Percentiles rank a stretch among this genome's conserved stretches.
Conservation (phyloP, 2,329 filamentous ascomycete genomes). For the Phaeosphaeriaceae sp. region DNA sequence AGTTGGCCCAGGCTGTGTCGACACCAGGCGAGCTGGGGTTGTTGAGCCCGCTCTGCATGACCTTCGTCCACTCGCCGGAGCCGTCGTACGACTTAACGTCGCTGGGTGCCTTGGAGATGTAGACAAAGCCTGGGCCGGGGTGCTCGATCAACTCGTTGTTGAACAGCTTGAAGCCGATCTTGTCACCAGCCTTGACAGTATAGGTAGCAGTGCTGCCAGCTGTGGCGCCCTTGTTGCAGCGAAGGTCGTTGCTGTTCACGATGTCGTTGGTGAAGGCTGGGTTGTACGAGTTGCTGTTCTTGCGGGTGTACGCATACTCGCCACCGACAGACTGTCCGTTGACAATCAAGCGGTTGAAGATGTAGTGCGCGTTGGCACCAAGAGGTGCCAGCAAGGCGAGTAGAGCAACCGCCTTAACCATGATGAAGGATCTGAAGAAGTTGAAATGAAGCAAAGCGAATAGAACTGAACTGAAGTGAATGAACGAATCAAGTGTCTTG, state of each 20-base stretch:
- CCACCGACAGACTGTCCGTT: constrained; percentile 39
- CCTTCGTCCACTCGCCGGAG: constrained; percentile 56
- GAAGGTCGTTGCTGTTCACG: constrained; percentile 42
- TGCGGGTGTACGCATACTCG: constrained; percentile 44
- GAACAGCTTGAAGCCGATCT: constrained; percentile 60
- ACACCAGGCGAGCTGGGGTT: constrained; percentile 29
- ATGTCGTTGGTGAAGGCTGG: constrained; percentile 39
- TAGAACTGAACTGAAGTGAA: constrained; percentile 13
- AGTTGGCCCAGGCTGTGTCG: constrained; percentile 41
- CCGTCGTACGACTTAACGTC: constrained; percentile 74
- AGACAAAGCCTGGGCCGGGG: constrained; percentile 47
- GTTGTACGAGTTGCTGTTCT: constrained; percentile 46
- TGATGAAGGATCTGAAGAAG: constrained; percentile 16
- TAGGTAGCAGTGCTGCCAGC: constrained; percentile 45
- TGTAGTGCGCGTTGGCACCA: constrained; percentile 42
- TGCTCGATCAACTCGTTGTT: constrained; percentile 57
- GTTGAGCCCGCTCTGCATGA: constrained; percentile 41
- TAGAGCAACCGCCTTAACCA: constrained; percentile 37
- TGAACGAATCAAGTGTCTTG: constrained; percentile 9
- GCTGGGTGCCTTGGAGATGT: constrained; percentile 61
- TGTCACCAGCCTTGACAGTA: constrained; percentile 53
- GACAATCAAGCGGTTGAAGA: constrained; percentile 47
- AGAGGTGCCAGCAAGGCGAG: constrained; percentile 34
- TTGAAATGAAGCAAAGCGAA: constrained; percentile 3
- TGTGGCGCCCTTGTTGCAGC: constrained; percentile 46